Conservation (phyloP, 2,329 filamentous ascomycete species). For the Phaeosphaeria sp. region DNA sequence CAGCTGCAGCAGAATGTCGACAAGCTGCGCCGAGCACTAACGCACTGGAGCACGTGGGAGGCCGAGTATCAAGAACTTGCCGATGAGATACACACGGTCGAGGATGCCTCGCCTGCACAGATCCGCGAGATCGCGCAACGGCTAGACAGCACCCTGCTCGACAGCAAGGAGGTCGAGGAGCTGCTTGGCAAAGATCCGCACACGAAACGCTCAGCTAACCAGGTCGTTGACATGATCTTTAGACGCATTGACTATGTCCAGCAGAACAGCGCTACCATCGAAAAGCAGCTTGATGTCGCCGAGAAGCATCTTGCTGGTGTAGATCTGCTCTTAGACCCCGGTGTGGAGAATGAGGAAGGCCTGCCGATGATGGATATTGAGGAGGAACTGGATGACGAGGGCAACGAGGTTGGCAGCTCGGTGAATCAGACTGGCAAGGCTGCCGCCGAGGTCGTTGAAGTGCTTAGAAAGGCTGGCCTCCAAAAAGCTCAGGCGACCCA, state of each 20-base stretch:
- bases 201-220: slow-evolving; percentile 60
- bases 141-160: slow-evolving; percentile 70
- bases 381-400: slow-evolving; percentile 90
- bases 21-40: slow-evolving; percentile 76
- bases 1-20: slow-evolving; percentile 77
- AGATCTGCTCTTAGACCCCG: slow-evolving; percentile 64
- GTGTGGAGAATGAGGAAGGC: slow-evolving; percentile 69
- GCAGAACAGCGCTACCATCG: slow-evolving; percentile 76
- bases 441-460: slow-evolving; percentile 72
- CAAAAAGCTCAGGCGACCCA: slow-evolving; percentile 37
- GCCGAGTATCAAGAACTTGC: slow-evolving; percentile 89
- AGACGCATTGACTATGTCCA: slow-evolving; percentile 88
- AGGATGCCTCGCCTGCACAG: slow-evolving; percentile 30
- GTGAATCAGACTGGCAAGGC: slow-evolving; percentile 66
- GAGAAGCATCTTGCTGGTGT: slow-evolving; percentile 72
- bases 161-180: slow-evolving; percentile 63
- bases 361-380: slow-evolving; percentile 88
- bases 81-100: slow-evolving; percentile 70
- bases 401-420: slow-evolving; percentile 72
- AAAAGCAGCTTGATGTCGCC: slow-evolving; percentile 72
- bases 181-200: slow-evolving; percentile 57
- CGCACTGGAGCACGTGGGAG: slow-evolving; percentile 90
- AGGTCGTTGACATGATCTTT: slow-evolving; percentile 72
- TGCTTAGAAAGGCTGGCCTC: slow-evolving; percentile 78
- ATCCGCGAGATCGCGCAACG: slow-evolving; percentile 59